Evolutionary conservation across 192 early-diverging fungal genomes (phyloP).

Genomic region (Pilaira anomala): DNA sequence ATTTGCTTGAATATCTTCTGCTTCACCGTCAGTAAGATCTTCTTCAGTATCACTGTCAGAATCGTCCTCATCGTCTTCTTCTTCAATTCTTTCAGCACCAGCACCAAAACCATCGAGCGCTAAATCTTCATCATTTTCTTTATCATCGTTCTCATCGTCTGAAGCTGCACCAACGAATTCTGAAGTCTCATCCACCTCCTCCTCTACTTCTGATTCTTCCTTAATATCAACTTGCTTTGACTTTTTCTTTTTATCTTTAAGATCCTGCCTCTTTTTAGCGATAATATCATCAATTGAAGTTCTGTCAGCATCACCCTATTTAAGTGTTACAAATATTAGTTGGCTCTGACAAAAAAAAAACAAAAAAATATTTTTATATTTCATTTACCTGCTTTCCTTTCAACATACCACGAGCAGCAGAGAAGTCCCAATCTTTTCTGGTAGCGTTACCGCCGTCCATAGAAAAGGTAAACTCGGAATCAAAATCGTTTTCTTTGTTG

Average conservation of each 20-base stretch:
- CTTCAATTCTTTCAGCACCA: slow-evolving; percentile 28
- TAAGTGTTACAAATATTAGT: too few species aligned
- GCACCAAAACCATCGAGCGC: slow-evolving; percentile 31
- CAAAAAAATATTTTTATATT: neutral
- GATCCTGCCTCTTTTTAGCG: slow-evolving; percentile 35
- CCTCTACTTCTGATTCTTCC: slow-evolving; percentile 38
- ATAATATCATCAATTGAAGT: slow-evolving; percentile 42
- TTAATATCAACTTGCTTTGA: slow-evolving; percentile 33
- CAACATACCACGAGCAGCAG: slow-evolving; percentile 69
- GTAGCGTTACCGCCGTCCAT: slow-evolving; percentile 65
- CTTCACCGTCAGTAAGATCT: slow-evolving; percentile 43
- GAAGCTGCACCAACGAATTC: neutral
- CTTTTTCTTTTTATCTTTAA: slow-evolving; percentile 20
- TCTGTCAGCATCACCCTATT: slow-evolving; percentile 12
- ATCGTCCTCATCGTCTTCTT: slow-evolving; percentile 49
- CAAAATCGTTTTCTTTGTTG: slow-evolving; percentile 47
- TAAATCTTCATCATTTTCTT: slow-evolving; percentile 35
- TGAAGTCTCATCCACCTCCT: slow-evolving; percentile 43
- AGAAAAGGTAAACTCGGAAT: slow-evolving; percentile 76
- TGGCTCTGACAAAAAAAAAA: too few species aligned
- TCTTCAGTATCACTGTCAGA: slow-evolving; percentile 46
- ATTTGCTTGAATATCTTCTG: slow-evolving; percentile 39
- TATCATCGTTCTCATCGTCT: slow-evolving; percentile 12
- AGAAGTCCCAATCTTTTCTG: slow-evolving; percentile 75
- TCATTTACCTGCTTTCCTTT: slow-evolving; percentile 52